Evolutionary conservation across 139 green algal species (phyloP).

Genomic region (Mychonastes homosphaera): DNA sequence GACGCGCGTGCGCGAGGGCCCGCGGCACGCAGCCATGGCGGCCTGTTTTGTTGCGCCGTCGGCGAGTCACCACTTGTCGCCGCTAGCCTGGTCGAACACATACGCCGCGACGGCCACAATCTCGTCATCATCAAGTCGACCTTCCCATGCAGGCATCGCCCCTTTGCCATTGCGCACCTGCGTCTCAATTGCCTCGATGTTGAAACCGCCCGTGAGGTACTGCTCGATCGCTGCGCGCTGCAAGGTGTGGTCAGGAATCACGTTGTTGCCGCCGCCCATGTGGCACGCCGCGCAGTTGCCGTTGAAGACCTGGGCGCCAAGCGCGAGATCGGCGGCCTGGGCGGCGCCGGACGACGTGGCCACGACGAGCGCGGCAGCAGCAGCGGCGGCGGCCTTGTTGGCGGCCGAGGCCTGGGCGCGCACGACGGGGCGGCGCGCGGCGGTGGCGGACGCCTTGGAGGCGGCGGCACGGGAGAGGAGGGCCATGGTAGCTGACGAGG

Average conservation of each 20-base stretch:
- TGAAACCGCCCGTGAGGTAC: conserved; percentile 53
- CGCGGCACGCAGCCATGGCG: too few species aligned
- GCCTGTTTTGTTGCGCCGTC: neutral
- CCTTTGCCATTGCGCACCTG: conserved; percentile 56
- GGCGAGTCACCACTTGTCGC: conserved; percentile 29
- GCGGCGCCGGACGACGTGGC: conserved; percentile 39
- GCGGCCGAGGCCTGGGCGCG: too few species aligned
- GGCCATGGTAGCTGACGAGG: too few species aligned
- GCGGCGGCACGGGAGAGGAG: too few species aligned
- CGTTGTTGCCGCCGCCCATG: conserved; percentile 47
- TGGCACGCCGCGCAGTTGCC: conserved; percentile 49
- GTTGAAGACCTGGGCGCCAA: conserved; percentile 23
- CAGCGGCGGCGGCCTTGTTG: too few species aligned
- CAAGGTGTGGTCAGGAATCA: conserved; percentile 49
- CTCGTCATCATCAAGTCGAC: conserved; percentile 53
- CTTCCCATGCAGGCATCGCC: conserved; percentile 61
- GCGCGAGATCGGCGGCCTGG: conserved; percentile 22
- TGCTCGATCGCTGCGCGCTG: conserved; percentile 44
- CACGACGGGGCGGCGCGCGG: too few species aligned
- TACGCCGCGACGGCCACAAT: conserved; percentile 53
- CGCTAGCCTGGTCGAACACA: conserved; percentile 47
- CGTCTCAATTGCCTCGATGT: conserved; percentile 38
- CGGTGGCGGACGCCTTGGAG: too few species aligned
- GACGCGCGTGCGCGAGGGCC: too few species aligned
- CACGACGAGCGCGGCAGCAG: too few species aligned